Evolutionary conservation across 1,139 yeast species (phyloP).

Genomic region (Geotrichum carabidarum): DNA sequence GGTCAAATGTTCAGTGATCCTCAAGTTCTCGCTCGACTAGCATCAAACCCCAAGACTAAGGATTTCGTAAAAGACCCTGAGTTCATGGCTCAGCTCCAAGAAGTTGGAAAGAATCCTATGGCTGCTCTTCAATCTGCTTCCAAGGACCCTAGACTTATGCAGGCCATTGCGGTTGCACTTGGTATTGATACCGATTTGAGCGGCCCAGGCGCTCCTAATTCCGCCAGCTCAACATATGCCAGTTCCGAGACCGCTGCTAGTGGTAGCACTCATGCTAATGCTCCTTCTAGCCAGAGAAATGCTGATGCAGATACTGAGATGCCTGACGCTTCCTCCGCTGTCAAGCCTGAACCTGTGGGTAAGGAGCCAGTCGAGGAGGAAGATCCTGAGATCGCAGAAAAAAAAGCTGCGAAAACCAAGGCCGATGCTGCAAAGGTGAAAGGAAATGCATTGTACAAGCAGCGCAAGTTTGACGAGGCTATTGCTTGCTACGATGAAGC

Average conservation of each 20-base stretch:
- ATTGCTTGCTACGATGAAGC: slow-evolving; percentile 81
- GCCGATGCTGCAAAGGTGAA: slow-evolving; percentile 81
- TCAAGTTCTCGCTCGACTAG: slow-evolving; percentile 65
- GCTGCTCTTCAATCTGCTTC: slow-evolving; percentile 52
- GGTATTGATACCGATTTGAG: slow-evolving; percentile 56
- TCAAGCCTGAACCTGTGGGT: slow-evolving; percentile 37
- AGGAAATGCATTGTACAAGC: slow-evolving; percentile 84
- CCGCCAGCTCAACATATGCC: too few relatives aligned
- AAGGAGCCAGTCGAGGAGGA: slow-evolving; percentile 34
- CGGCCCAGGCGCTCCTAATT: slow-evolving; percentile 23
- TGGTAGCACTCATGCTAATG: slow-evolving; percentile 21
- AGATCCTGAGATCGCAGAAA: slow-evolving; percentile 27
- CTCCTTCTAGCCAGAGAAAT: slow-evolving; percentile 27
- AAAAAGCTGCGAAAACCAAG: slow-evolving; percentile 63
- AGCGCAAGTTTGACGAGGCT: slow-evolving; percentile 88
- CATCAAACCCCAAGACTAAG: slow-evolving; percentile 79
- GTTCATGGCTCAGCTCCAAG: slow-evolving; percentile 65
- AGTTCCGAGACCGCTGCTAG: slow-evolving; percentile 1
- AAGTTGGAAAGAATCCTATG: slow-evolving; percentile 69
- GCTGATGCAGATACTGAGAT: slow-evolving; percentile 25
- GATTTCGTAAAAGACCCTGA: slow-evolving; percentile 84
- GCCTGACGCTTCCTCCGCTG: slow-evolving; percentile 22
- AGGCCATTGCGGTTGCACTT: slow-evolving; percentile 77
- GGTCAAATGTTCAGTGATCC: slow-evolving; percentile 80
- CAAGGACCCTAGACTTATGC: slow-evolving; percentile 85